Conservation (phyloP, 192 early-diverging fungal genomes). For the Cetraspora pellucida region DNA sequence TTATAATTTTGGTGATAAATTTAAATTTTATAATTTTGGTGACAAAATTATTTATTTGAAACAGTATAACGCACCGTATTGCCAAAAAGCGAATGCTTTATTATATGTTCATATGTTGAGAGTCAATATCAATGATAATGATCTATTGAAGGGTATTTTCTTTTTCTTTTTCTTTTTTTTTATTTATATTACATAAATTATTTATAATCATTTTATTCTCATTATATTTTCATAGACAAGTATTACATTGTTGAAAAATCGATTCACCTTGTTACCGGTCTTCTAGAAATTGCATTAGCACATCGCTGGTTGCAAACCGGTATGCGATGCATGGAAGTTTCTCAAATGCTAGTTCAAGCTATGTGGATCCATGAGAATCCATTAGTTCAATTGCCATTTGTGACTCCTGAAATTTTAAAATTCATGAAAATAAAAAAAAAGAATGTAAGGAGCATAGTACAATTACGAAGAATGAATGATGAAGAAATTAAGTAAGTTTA, state of each 20-base stretch:
- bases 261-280: conserved; percentile 77
- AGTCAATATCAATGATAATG: conserved; percentile 60
- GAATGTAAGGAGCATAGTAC: conserved; percentile 62
- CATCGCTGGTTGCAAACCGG: conserved; percentile 83
- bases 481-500: conserved; percentile 55
- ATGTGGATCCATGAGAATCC: conserved; percentile 75
- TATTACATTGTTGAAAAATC: conserved; percentile 73
- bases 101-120: conserved; percentile 85
- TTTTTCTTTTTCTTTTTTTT: background rate
- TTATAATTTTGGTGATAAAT: background rate
- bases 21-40: too few species aligned
- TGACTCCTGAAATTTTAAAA: conserved; percentile 69
- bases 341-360: conserved; percentile 90
- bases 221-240: conserved; percentile 54
- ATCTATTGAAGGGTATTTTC: conserved; percentile 42
- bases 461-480: conserved; percentile 69
- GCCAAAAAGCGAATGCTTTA: conserved; percentile 74
- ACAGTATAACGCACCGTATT: conserved; percentile 43
- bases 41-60: background rate
- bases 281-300: conserved; percentile 85
- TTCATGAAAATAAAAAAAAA: conserved; percentile 66
- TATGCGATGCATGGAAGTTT: conserved; percentile 74
- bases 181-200: background rate
- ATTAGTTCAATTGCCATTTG: conserved; percentile 83
- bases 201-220: background rate